Evolutionary conservation across 805 yeast species (phyloP), one percentile per base, ranked within the genome.

Genomic region (Candida ipomoeae): DNA sequence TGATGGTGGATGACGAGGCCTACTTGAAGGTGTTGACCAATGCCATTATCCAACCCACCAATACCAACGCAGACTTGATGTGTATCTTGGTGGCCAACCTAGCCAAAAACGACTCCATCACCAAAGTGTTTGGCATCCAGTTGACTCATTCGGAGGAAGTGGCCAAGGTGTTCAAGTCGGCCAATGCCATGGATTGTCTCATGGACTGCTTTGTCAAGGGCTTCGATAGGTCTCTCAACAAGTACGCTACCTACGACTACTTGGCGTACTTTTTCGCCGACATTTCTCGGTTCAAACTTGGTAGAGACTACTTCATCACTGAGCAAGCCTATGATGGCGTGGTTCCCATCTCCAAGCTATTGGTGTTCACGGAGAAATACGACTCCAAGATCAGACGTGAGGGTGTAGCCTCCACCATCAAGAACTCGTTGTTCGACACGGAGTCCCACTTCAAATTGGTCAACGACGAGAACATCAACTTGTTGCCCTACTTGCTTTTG

Each of bases 141-240:
- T 56, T 65, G 45, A 63, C 53, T 48, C 73, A 59, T 52, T 55
- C 66, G 23, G 62, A 68, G 14, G 78, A 79, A 40, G 74, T 72
- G 46, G 70, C 69, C 3, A 57, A 66, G 38, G 63, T 78, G 6
- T 89, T 87, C 71, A 79, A 64, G 53, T 82, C 87, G 55, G 60
- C 57, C 10, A 75, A 70, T 21, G 84, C 82, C 5, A 75, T 89
- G 68, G 96, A 88, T 60, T 86, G 91, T 65, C 73, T 91, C 32
- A 81, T 91, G 83, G 96, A 89, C 68, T 83, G 91, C 62, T 90
- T 89, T 63, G 96, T 90, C 38, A 87, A 87, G 62, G 96, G 96
- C 6, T 75, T 79, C 42, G 90, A 86, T 60, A 75, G 89, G 63
- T 67, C 80, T 14, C 73, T 89, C 52, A 89, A 89, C 70, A 79